Percentiles rank a stretch among this genome's conserved stretches.
phyloP scores from a whole-genome alignment of 345 rosid species.

The Laguncularia racemosa region DNA sequence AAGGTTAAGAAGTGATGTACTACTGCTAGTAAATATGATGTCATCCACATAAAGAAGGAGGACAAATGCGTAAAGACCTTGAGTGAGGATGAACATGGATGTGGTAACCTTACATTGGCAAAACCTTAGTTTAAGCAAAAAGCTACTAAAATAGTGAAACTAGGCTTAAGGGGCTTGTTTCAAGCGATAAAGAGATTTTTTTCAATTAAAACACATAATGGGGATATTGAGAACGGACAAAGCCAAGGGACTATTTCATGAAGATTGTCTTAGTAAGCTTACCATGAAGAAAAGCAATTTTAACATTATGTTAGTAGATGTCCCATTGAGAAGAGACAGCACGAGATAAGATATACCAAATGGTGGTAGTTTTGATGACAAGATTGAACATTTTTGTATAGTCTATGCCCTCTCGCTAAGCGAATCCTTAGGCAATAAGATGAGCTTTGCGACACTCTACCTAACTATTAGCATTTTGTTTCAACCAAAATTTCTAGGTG shows the following conservation, averaged over 20 bases:
- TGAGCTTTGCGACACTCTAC: conserved; percentile 1
- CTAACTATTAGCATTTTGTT: neutral
- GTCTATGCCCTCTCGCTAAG: neutral
- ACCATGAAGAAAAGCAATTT: conserved; percentile 5
- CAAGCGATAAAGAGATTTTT: neutral
- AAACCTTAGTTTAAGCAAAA: no score
- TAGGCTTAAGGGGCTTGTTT: neutral
- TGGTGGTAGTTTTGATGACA: neutral
- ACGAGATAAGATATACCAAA: neutral
- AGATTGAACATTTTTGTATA: neutral
- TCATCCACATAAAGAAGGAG: no score
- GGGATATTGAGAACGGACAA: neutral
- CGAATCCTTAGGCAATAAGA: neutral
- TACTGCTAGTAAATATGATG: no score
- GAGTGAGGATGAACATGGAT: no score
- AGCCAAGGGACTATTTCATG: neutral
- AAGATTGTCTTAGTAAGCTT: neutral
- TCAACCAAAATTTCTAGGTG: neutral
- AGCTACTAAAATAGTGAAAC: no score
- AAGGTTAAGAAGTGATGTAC: no score
- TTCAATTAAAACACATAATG: neutral
- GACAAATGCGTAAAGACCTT: no score
- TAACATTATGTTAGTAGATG: neutral
- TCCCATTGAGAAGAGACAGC: neutral
- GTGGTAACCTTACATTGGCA: no score